phyloP scores from a whole-genome alignment of 1,284 basidiomycete species.

The Sparassis latifolia region DNA sequence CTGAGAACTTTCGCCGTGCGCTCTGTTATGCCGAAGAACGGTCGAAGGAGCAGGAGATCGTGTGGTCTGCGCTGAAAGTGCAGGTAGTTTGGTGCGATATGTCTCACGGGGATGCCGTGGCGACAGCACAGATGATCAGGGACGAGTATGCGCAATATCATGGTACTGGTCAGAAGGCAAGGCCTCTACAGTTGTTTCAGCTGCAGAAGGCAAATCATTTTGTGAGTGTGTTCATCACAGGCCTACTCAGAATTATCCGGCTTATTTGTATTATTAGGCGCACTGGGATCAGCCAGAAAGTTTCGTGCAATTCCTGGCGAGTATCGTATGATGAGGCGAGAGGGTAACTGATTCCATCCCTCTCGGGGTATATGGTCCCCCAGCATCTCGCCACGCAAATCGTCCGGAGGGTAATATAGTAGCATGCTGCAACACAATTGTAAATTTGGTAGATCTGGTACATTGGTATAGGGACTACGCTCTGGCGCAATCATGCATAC shows the following conservation, averaged over 20 bases:
- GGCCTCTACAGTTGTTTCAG: slow-evolving; percentile 6
- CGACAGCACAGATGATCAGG: slow-evolving; percentile 6
- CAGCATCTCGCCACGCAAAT: too few species aligned
- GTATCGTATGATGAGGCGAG: slow-evolving; percentile 2
- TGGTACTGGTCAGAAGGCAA: background rate
- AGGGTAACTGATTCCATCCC: too few species aligned
- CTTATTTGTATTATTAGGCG: slow-evolving; percentile 12
- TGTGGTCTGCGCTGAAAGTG: slow-evolving; percentile 13
- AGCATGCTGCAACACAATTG: too few species aligned
- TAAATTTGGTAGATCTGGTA: too few species aligned
- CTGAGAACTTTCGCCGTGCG: slow-evolving; percentile 9
- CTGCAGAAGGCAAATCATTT: slow-evolving; percentile 7
- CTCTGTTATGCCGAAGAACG: slow-evolving; percentile 7
- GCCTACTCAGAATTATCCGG: slow-evolving; percentile 7
- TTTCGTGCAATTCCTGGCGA: slow-evolving; percentile 10
- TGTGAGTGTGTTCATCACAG: slow-evolving; percentile 10
- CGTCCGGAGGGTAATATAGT: too few species aligned
- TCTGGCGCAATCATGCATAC: slow-evolving; percentile 16
- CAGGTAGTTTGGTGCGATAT: slow-evolving; percentile 14
- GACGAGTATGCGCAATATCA: slow-evolving; percentile 1
- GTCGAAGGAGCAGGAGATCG: slow-evolving; percentile 3
- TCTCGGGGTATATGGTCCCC: too few species aligned
- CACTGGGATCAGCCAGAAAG: slow-evolving; percentile 21
- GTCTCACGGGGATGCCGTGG: slow-evolving; percentile 9
- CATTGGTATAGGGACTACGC: background rate